Evolutionary conservation across 495 filamentous ascomycete genomes (phyloP).

Genomic region (Xylaria nigripes): DNA sequence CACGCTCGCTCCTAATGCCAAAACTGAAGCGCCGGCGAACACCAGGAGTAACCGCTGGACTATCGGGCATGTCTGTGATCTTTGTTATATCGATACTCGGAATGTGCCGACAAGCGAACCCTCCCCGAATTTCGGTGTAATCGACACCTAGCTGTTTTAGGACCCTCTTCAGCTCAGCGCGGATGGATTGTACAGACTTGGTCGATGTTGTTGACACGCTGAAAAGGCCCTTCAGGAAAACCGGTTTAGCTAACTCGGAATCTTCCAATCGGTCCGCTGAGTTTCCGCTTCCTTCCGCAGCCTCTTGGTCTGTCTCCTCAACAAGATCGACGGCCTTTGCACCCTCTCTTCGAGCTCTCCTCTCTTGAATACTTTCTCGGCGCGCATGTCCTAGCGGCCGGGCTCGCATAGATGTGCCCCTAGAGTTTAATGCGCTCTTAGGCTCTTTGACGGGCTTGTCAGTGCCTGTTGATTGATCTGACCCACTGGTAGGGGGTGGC

Average conservation of each 20-base stretch:
- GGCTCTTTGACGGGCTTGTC: constrained; percentile 32
- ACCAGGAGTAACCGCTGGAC: constrained; percentile 40
- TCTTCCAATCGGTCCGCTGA: constrained; percentile 47
- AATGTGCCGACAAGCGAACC: constrained; percentile 79
- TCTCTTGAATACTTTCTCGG: constrained; percentile 81
- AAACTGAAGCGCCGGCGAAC: constrained; percentile 79
- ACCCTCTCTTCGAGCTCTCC: constrained; percentile 53
- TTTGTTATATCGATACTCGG: constrained; percentile 84
- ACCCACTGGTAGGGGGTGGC: constrained; percentile 66
- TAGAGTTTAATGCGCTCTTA: constrained; percentile 36
- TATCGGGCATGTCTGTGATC: constrained; percentile 51
- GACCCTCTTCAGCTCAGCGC: constrained; percentile 86
- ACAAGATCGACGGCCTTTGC: constrained; percentile 62
- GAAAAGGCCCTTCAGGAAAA: constrained; percentile 95
- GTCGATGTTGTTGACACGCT: constrained; percentile 95
- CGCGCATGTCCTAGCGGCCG: constrained; percentile 88
- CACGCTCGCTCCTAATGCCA: constrained; percentile 54
- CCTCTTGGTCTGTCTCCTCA: constrained; percentile 68
- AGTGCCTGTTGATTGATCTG: constrained; percentile 55
- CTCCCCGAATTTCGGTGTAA: constrained; percentile 84
- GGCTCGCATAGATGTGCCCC: constrained; percentile 58
- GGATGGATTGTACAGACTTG: constrained; percentile 75
- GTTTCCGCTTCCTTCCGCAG: constrained; percentile 43
- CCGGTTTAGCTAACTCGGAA: constrained; percentile 68
- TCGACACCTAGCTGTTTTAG: constrained; percentile 81